A percentile compares a stretch with the other conserved stretches of the same genome.
These are phyloP conservation scores for Suaeda aralocaspica DNA, from an alignment of 148 eudicot species.

Conservation along the genomic window DNA sequence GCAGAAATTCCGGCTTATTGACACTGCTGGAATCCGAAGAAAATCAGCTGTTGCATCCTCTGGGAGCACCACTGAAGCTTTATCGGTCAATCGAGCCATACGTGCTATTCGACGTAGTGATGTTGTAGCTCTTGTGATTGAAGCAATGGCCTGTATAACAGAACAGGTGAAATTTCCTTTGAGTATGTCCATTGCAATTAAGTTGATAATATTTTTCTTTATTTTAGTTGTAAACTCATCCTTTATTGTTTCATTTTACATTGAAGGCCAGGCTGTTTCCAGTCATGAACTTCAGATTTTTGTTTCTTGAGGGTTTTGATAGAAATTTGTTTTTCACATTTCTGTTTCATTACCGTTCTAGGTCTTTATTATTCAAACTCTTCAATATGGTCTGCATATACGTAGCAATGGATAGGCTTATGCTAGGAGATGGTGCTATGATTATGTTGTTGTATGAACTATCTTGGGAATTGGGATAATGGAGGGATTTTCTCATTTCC, in stretches of 20 bases:
- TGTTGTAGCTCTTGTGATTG: conserved; percentile 93
- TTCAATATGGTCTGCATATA: background rate
- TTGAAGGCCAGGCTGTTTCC: background rate
- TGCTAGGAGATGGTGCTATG: background rate
- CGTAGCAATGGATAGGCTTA: background rate
- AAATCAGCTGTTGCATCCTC: conserved; percentile 87
- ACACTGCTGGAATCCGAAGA: conserved; percentile 97
- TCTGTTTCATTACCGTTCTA: background rate
- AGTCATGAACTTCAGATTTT: background rate
- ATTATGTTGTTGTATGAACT: background rate
- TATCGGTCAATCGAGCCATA: conserved; percentile 93
- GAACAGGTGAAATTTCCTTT: conserved; percentile 64
- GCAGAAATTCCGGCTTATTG: conserved; percentile 90
- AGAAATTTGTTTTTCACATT: background rate
- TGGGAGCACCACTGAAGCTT: conserved; percentile 94
- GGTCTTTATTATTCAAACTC: background rate
- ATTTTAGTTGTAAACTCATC: background rate
- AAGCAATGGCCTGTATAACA: conserved; percentile 98
- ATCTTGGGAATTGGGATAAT: background rate
- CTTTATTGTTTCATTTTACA: background rate
- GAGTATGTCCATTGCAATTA: background rate
- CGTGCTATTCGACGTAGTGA: conserved; percentile 96
- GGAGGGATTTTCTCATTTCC: background rate
- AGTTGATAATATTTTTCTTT: background rate
- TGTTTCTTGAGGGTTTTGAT: background rate